Conservation (phyloP, 768 basidiomycete genomes). For the Boletus insuetus region DNA sequence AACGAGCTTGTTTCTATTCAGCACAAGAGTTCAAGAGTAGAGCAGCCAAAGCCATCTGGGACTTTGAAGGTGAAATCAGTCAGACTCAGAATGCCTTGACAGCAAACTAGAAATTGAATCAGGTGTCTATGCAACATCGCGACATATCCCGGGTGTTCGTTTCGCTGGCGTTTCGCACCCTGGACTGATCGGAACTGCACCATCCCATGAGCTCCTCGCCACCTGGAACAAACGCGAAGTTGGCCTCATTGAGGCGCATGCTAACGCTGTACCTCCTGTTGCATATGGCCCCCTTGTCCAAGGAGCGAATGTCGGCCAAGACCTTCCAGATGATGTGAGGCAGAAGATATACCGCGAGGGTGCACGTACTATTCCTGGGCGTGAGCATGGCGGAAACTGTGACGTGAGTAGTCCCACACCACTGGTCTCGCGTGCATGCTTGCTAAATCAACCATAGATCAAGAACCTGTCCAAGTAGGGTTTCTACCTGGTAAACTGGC, state of each 20-base stretch:
- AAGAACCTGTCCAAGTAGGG: conserved; percentile 65
- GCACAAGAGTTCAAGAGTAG: conserved; percentile 66
- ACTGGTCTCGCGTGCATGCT: neutral
- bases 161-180: conserved; percentile 80
- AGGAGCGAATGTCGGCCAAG: conserved; percentile 71
- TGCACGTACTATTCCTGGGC: conserved; percentile 69
- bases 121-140: conserved; percentile 71
- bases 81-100: neutral
- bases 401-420: conserved; percentile 42
- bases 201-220: conserved; percentile 66
- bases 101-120: neutral
- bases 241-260: conserved; percentile 54
- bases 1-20: conserved; percentile 16
- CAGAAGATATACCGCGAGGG: conserved; percentile 63
- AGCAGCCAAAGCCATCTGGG: conserved; percentile 81
- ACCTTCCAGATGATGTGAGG: conserved; percentile 43
- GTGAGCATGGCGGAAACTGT: conserved; percentile 84
- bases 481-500: neutral
- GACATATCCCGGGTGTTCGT: conserved; percentile 76
- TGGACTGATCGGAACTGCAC: conserved; percentile 74
- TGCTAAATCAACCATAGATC: conserved; percentile 44
- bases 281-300: conserved; percentile 59
- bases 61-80: conserved; percentile 52
- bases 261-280: conserved; percentile 55
- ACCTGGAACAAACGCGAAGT: conserved; percentile 76